These are phyloP conservation scores for Trypanosoma mega DNA, from an alignment of 208 protist genomes.

Conservation along the genomic window DNA sequence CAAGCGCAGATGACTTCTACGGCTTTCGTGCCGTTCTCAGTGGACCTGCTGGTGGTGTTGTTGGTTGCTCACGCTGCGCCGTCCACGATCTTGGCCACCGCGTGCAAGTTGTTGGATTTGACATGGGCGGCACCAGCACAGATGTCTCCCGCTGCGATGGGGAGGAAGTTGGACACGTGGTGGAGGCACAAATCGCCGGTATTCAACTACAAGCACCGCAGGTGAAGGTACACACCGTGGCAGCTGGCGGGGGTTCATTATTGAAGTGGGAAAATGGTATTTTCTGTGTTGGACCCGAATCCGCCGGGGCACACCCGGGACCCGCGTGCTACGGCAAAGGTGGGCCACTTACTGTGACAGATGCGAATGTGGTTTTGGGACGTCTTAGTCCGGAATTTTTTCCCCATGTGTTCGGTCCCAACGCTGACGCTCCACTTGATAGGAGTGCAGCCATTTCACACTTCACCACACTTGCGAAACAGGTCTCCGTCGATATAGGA, in stretches of 20 bases:
- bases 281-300: conserved; percentile 94
- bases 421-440: conserved; percentile 64
- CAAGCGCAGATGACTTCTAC: no score
- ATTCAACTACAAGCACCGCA: conserved; percentile 92
- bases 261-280: conserved; percentile 88
- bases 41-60: no score
- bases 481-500: conserved; percentile 48
- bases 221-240: conserved; percentile 96
- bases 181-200: conserved; percentile 84
- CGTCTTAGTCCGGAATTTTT: conserved; percentile 91
- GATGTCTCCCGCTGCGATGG: no score
- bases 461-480: conserved; percentile 65
- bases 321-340: conserved; percentile 95
- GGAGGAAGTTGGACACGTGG: no score
- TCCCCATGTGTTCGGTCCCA: conserved; percentile 94
- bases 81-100: no score
- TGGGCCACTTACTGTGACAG: conserved; percentile 91
- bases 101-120: no score
- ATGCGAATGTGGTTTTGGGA: conserved; percentile 95
- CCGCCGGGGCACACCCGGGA: conserved; percentile 81
- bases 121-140: no score
- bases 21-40: no score
- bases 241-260: conserved; percentile 94
- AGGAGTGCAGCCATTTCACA: conserved; percentile 36
- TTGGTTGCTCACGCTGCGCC: no score